These are phyloP conservation scores for Lepraria neglecta DNA, from an alignment of 495 filamentous ascomycete genomes.

Conservation along the genomic window DNA sequence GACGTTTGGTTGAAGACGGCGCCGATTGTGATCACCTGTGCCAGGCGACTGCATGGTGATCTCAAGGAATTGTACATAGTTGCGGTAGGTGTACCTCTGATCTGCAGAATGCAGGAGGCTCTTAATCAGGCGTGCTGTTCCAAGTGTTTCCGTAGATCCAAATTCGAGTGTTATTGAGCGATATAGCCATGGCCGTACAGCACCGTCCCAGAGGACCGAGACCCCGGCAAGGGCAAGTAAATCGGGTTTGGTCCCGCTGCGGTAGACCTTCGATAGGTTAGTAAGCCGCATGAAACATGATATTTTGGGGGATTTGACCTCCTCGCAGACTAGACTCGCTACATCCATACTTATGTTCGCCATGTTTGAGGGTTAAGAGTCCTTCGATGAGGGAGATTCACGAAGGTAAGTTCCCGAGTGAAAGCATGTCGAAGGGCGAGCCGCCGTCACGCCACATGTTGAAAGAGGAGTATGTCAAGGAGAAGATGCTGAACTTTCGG, in stretches of 20 bases:
- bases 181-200: slow-evolving; percentile 11
- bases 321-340: background rate
- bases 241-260: background rate
- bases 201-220: slow-evolving; percentile 1
- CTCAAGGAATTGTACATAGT: slow-evolving; percentile 1
- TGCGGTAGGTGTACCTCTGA: background rate
- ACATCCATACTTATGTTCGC: too few relatives aligned
- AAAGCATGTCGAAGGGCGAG: too few relatives aligned
- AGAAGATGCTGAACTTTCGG: too few relatives aligned
- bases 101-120: background rate
- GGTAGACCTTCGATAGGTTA: slow-evolving; percentile 8
- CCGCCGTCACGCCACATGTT: too few relatives aligned
- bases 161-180: slow-evolving; percentile 12
- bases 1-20: slow-evolving; percentile 3
- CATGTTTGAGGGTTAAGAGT: too few relatives aligned
- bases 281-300: background rate
- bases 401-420: too few relatives aligned
- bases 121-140: background rate
- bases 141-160: background rate
- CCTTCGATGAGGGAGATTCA: too few relatives aligned
- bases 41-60: slow-evolving; percentile 1
- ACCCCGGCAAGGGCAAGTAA: background rate
- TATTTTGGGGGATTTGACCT: background rate
- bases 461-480: too few relatives aligned
- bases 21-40: background rate